Conservation (phyloP, 2,329 filamentous ascomycete species). For the Ciborinia camelliae region DNA sequence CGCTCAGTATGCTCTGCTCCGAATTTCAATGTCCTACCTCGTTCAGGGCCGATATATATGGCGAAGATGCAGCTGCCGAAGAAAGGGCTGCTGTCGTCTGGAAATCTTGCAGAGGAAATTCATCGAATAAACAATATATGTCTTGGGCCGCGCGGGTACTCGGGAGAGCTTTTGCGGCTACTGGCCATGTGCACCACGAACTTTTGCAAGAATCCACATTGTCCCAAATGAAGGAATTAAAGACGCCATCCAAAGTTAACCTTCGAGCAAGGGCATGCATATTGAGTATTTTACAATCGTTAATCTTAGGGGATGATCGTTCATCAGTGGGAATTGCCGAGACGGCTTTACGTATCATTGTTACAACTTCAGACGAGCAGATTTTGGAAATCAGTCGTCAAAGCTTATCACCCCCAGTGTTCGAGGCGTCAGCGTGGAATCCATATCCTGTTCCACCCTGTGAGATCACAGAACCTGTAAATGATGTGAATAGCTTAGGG, state of each 20-base stretch:
- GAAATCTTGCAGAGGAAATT: slow-evolving; percentile 67
- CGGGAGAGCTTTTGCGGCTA: slow-evolving; percentile 77
- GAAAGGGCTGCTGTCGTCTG: slow-evolving; percentile 65
- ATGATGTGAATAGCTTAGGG: slow-evolving; percentile 16
- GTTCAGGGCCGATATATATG: slow-evolving; percentile 63
- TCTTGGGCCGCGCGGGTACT: slow-evolving; percentile 83
- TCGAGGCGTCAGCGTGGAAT: slow-evolving; percentile 55
- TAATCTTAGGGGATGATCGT: slow-evolving; percentile 57
- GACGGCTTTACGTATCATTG: slow-evolving; percentile 53
- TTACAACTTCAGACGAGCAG: slow-evolving; percentile 43
- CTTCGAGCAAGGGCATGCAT: slow-evolving; percentile 61
- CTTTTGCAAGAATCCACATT: slow-evolving; percentile 59
- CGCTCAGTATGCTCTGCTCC: slow-evolving; percentile 69
- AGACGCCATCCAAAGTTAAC: slow-evolving; percentile 33
- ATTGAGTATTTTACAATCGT: slow-evolving; percentile 57
- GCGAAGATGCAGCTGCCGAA: slow-evolving; percentile 61
- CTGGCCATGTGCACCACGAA: slow-evolving; percentile 61
- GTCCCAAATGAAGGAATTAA: slow-evolving; percentile 42
- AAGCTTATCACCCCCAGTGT: slow-evolving; percentile 51
- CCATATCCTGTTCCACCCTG: slow-evolving; percentile 54
- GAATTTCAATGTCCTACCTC: slow-evolving; percentile 64
- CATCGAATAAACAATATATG: slow-evolving; percentile 65
- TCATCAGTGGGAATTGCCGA: slow-evolving; percentile 58
- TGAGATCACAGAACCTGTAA: slow-evolving; percentile 38
- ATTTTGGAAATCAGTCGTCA: slow-evolving; percentile 51